Evolutionary conservation across 345 rosid genomes (phyloP), one percentile per base, ranked within the genome.

Genomic region (thale cress (Arabidopsis thaliana)): DNA sequence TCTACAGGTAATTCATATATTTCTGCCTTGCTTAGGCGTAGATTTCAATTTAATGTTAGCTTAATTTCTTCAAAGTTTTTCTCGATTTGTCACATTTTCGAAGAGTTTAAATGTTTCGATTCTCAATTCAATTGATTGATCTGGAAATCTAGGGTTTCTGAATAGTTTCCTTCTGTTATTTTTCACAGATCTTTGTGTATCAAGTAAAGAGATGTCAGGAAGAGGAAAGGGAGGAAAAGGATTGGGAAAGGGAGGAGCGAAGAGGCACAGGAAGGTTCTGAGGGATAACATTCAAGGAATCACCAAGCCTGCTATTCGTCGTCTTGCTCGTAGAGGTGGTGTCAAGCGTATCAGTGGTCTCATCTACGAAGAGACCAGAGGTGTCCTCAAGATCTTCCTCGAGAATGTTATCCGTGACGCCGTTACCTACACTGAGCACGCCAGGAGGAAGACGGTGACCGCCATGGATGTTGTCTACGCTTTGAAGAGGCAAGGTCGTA

Each of bases 171-270:
- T 0, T n/a, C 5, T n/a, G 22, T 7, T 14, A 16, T 16, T 16
- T n/a, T 6, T 20, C 58, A n/a, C 50, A 74, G 23, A 10, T 51
- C 1, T 3, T 20, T 56, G 3, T 1, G 7, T n/a, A 63, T 51
- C 0, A 53, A 16, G 2, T 28, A 28, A 24, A 52, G 46, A 83
- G 63, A 84, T 87, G 90, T 85, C 88, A 0, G 91, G 91, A 0
- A 81, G 88, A 68, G 91, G 88, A 66, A 87, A 87, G 65, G 91
- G 91, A 48, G 91, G 90, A 1, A 87, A 87, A 65, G 88, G 90
- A 2, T 71, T 87, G 72, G 90, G 88, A 7, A 87, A 87, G 80
- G 91, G 91, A 77, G 91, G 88, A 59, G 91, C 91, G 0, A 87
- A 87, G 73, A 78, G 91, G 9, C 91, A 87, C 45, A 73, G 87